Evolutionary conservation across 805 yeast genomes (phyloP), one percentile per base, ranked within the genome.

Genomic region (Ogataea degrootiae): DNA sequence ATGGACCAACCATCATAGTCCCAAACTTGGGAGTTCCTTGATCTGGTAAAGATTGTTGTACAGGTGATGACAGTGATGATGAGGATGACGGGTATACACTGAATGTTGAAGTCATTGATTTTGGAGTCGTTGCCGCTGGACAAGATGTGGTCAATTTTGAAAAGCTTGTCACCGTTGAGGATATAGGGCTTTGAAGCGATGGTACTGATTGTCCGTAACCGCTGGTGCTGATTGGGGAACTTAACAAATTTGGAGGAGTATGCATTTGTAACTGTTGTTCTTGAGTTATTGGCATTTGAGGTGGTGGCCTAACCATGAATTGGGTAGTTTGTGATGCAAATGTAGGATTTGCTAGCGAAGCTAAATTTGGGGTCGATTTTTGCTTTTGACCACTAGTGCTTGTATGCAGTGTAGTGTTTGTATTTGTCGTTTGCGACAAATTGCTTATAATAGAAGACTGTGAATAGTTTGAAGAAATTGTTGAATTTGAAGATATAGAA

Each of bases 91-190:
- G n/a, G 15, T 34, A n/a, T 21, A 16, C 34, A 8, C 21, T 14
- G 16, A 26, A 23, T 6, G 41, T 23, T n/a, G 41, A 23, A 3
- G 34, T 23, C 16, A 17, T 23, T 39, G 43, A 41, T 34, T 34
- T 34, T 34, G 36, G 17, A 14, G 17, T 26, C 31, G 31, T 26
- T 26, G 31, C 3, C 16, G 14, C 15, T 34, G 45, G 43, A n/a
- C 50, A 37, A 9, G 49, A 47, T 3, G 60, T 55, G 9, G 58
- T 43, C 34, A 52, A 49, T 37, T 49, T 50, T 11, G 56, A 50
- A 23, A 58, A 58, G 38, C 49, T 52, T 6, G 58, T 41, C 7
- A 52, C 56, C 9, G 61, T 52, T 8, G 60, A 36, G 6, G 60
- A 51, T 34, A 59, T 46, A 7, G 62, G 62, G 37, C 57, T 54